Percentiles rank a stretch among this genome's conserved stretches.
Evolutionary conservation across 192 early-diverging fungal genomes (phyloP).

Genomic region (Linnemannia exigua): DNA sequence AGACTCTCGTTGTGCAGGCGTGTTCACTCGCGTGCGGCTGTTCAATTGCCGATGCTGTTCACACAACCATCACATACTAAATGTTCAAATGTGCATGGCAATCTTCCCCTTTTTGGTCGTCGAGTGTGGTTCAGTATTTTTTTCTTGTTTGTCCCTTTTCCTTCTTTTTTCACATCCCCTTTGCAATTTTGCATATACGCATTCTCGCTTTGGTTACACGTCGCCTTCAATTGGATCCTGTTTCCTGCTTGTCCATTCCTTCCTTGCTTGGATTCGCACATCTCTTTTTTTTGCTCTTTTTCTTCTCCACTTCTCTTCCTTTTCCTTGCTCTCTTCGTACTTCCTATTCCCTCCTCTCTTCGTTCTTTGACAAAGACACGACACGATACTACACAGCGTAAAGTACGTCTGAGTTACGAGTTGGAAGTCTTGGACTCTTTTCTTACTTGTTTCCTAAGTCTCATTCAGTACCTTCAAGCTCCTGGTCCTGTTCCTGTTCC

Average conservation of each 20-base stretch:
- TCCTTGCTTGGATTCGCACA: neutral
- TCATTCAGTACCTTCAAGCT: neutral
- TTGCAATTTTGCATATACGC: neutral
- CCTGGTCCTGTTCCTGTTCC: too few species aligned
- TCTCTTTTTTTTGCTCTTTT: neutral
- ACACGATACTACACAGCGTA: neutral
- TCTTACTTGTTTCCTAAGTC: neutral
- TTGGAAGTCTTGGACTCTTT: neutral
- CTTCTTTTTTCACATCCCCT: neutral
- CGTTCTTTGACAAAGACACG: neutral
- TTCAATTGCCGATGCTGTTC: too few species aligned
- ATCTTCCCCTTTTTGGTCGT: neutral
- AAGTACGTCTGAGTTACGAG: neutral
- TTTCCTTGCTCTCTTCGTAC: neutral
- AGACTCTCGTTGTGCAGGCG: neutral
- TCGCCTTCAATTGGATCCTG: neutral
- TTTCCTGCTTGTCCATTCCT: neutral
- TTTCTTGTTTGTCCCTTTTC: neutral
- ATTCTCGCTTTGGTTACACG: slow-evolving; percentile 1
- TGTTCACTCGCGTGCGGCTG: too few species aligned
- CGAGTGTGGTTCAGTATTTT: neutral
- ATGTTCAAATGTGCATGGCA: neutral
- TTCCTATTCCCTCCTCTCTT: neutral
- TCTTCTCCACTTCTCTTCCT: neutral
- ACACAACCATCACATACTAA: too few species aligned